Evolutionary conservation across 768 basidiomycete species (phyloP), one percentile per base, ranked within the genome.

Genomic region (Peribolospora baueri): DNA sequence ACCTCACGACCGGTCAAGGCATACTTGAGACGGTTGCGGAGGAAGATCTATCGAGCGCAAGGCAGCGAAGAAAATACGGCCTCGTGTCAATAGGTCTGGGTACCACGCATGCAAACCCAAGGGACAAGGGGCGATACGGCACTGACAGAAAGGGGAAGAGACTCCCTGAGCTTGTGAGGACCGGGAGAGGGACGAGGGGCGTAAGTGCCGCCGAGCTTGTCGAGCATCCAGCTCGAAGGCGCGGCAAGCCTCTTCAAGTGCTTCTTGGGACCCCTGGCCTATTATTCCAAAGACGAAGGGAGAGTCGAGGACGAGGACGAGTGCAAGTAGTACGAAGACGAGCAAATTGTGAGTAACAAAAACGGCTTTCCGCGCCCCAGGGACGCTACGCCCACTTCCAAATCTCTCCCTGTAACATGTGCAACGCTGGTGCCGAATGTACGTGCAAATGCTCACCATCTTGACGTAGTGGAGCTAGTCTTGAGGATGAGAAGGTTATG

Each of bases 191-290:
- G 90, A 64, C 87, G 83, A 61, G 55, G 59, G 70, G 87, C 86
- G 65, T 85, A 91, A 62, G 86, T 87, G 57, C 86, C 86, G 71
- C 83, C 80, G 65, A 98, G 72, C 75, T 98, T 98, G 76, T 97
- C 87, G 60, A 98, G 77, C 90, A 98, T 95, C 93, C 93, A 98
- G 74, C 86, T 82, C 50, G 87, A 91, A 60, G 93, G 93, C 59
- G 93, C 93, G 62, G 81, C 80, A 57, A 97, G 78, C 67, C 91
- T 84, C 78, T 95, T 95, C 74, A 95, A 78, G 69, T 95, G 90
- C 73, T 93, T 93, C 82, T 84, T 93, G 61, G 90, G 90, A 80
- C 90, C 90, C 70, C 90, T 82, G 67, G 78, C 87, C 90, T 93
- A 62, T 25, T 25, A 25, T 25, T 25, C 25, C 25, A 25, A 25